These are phyloP conservation scores for Chamaenerion angustifolium DNA, from an alignment of 345 rosid species.

Conservation along the genomic window DNA sequence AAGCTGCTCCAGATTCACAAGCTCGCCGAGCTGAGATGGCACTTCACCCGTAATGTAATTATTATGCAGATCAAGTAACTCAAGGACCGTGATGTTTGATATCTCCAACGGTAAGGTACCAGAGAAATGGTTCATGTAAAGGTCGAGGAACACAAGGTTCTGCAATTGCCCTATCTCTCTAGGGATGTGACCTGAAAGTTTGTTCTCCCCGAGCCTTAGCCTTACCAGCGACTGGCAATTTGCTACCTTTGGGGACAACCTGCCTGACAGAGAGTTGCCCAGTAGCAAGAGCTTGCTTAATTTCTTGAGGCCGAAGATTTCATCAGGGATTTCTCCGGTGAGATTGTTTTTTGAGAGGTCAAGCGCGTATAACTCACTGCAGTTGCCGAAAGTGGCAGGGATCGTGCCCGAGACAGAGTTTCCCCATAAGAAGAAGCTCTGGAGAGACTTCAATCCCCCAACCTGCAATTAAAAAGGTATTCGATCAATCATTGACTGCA, in stretches of 20 bases:
- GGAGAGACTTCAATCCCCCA: constrained; percentile 63
- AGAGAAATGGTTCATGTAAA: constrained; percentile 80
- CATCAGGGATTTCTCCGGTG: constrained; percentile 72
- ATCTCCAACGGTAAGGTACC: constrained; percentile 66
- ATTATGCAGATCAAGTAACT: constrained; percentile 77
- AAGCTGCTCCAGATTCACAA: constrained; percentile 93
- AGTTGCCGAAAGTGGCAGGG: constrained; percentile 77
- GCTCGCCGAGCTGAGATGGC: constrained; percentile 71
- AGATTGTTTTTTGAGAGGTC: constrained; percentile 91
- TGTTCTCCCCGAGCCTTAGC: constrained; percentile 86
- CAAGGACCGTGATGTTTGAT: constrained; percentile 66
- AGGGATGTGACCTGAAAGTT: constrained; percentile 75
- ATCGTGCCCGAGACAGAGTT: constrained; percentile 73
- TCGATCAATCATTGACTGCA: too few species aligned
- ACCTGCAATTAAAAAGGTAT: constrained; percentile 9
- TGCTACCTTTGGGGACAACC: constrained; percentile 40
- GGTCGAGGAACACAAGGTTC: constrained; percentile 84
- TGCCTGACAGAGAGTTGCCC: constrained; percentile 75
- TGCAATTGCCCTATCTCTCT: constrained; percentile 73
- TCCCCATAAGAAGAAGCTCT: constrained; percentile 90
- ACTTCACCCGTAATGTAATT: constrained; percentile 75
- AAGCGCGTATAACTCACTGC: constrained; percentile 58
- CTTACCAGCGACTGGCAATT: constrained; percentile 82
- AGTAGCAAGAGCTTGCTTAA: constrained; percentile 89
- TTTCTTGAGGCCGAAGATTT: constrained; percentile 64